A percentile compares a stretch with the other conserved stretches of the same genome.
These are phyloP conservation scores for Xanthoceras sorbifolium DNA, from an alignment of 345 rosid species.

Conservation along the genomic window DNA sequence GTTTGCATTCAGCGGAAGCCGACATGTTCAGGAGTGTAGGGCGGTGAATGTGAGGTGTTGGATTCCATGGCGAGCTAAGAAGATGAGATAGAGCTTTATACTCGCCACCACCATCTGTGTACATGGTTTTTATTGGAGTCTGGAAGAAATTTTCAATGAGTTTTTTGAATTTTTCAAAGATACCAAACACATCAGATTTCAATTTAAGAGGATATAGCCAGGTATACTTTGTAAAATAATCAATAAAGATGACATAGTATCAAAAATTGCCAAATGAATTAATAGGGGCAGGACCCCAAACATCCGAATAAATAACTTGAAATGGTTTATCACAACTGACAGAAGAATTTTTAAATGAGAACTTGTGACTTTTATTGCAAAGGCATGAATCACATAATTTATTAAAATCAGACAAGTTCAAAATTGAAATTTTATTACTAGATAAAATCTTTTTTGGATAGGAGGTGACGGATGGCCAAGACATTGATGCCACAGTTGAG, in stretches of 20 bases:
- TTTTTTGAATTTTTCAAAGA: background rate
- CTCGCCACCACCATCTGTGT: background rate
- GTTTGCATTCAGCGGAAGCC: background rate
- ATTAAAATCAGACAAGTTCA: background rate
- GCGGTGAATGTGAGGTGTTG: background rate
- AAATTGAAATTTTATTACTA: background rate
- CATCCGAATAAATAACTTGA: background rate
- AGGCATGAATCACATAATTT: background rate
- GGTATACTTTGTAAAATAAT: background rate
- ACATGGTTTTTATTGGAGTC: background rate
- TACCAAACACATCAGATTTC: background rate
- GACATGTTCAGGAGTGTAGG: background rate
- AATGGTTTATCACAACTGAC: background rate
- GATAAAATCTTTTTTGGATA: background rate
- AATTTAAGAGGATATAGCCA: background rate
- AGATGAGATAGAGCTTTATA: background rate
- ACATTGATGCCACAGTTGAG: background rate
- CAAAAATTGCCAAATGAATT: background rate
- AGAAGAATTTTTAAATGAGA: background rate
- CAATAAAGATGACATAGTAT: background rate
- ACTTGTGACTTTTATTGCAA: background rate
- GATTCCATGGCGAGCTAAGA: background rate
- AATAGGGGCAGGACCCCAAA: background rate
- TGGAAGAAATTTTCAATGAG: background rate
- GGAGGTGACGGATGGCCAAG: background rate